These are phyloP conservation scores for Hapsidospora chrysogenum DNA, from an alignment of 495 filamentous ascomycete species.

Conservation along the genomic window DNA sequence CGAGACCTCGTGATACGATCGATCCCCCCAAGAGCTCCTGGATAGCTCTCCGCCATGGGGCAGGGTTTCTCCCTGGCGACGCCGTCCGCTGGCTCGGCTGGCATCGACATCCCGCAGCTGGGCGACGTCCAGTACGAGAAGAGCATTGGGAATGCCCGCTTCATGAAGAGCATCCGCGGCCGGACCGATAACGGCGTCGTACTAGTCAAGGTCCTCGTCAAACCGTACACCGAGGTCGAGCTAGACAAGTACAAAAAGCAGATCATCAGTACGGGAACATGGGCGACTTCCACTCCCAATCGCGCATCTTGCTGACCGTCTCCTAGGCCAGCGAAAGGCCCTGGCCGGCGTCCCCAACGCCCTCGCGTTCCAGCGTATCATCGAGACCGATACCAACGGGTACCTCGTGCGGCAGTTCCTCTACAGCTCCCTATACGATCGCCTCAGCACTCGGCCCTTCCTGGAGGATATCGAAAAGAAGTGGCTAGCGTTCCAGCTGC, in stretches of 20 bases:
- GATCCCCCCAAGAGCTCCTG: too few relatives aligned
- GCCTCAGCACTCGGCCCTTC: slow-evolving; percentile 91
- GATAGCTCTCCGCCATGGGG: slow-evolving; percentile 44
- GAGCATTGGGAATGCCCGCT: slow-evolving; percentile 80
- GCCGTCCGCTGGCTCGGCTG: slow-evolving; percentile 74
- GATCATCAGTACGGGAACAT: slow-evolving; percentile 50
- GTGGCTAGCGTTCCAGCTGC: slow-evolving; percentile 92
- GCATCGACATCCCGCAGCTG: slow-evolving; percentile 87
- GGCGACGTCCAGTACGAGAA: slow-evolving; percentile 81
- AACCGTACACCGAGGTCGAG: slow-evolving; percentile 59
- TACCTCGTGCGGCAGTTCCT: slow-evolving; percentile 94
- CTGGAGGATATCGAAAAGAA: slow-evolving; percentile 96
- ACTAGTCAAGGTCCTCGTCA: slow-evolving; percentile 86
- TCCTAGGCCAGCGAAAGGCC: slow-evolving; percentile 46
- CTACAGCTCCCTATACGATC: slow-evolving; percentile 93
- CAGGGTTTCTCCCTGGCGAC: slow-evolving; percentile 90
- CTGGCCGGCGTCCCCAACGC: slow-evolving; percentile 82
- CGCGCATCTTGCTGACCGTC: not conserved
- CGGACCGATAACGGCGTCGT: slow-evolving; percentile 78
- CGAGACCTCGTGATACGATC: too few relatives aligned
- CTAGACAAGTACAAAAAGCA: slow-evolving; percentile 59
- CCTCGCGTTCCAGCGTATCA: slow-evolving; percentile 69
- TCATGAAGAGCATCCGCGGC: slow-evolving; percentile 93
- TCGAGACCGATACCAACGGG: slow-evolving; percentile 80
- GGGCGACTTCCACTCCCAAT: too few relatives aligned